Base-by-base conservation (phyloP, 768 basidiomycete genomes). In the Dictyophora rubrovolvata region DNA sequence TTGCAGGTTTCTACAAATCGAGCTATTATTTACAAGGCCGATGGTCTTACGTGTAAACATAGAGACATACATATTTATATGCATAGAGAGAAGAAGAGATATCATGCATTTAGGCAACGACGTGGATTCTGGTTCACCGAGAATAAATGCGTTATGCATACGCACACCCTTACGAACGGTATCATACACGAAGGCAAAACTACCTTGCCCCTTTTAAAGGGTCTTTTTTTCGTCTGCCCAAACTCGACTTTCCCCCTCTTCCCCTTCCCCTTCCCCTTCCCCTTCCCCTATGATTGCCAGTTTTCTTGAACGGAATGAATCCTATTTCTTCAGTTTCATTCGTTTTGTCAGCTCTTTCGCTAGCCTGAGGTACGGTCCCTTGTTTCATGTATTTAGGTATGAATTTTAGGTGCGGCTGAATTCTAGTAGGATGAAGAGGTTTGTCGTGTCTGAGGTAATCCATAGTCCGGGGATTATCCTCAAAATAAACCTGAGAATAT, bases 321-420 rank as follows among this genome's bases (percentile, higher is more conserved):
- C 77, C 78, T 37, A 72, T 75, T 23, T 71, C 71, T 5, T 72
- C 63, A 42, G 73, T 73, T 17, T 72, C 69, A 23, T 60, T 61
- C 8, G 66, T 67, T 5, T 68, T 67, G 16, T 55, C 57, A 11
- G 62, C 42, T 17, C 23, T 55, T 42, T 42, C 42, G 54, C 63
- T 67, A 23, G 70, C 65, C 14, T 86, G 82, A 8, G 86, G 74
- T 21, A 85, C 83, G 52, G 90, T 86, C 28, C 82, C 83, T 1
- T 95, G 94, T 62, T 96, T 76, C 23, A 98, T 77, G 68, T 99
- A 99, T 57, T 85, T 86, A 1, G 95, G 96, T 5, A 98, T 84
- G 70, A 94, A 89, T 70, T 95, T 97, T 84, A 98, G 89, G 69
- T 98, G 94, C 1, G 92, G 73, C 68, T 96, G 94, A 11, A 94